Conservation (phyloP, 2,329 filamentous ascomycete genomes). For the Botryosphaeria agaves region DNA sequence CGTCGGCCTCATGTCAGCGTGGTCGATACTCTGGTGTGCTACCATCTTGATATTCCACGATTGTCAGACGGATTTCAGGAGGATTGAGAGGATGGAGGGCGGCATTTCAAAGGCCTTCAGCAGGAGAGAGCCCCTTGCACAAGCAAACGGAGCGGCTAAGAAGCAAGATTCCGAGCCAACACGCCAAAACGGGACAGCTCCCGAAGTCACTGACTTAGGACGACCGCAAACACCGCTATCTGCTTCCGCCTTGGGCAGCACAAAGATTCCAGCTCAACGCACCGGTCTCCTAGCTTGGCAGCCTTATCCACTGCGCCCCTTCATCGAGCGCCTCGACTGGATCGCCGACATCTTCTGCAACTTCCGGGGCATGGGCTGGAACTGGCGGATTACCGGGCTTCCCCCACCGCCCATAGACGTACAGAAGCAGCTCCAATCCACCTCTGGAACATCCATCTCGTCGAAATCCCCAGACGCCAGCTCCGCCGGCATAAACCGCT, state of each 20-base stretch:
- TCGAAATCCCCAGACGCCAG: slow-evolving; percentile 4
- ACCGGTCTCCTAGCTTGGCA: slow-evolving; percentile 33
- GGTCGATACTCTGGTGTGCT: slow-evolving; percentile 35
- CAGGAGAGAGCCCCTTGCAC: too few relatives aligned
- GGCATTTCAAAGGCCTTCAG: too few relatives aligned
- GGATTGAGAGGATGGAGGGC: slow-evolving; percentile 29
- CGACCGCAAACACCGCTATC: neutral
- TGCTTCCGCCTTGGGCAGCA: slow-evolving; percentile 1
- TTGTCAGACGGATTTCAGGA: slow-evolving; percentile 34
- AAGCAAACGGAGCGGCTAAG: neutral
- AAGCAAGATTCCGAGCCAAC: too few relatives aligned
- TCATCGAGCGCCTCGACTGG: slow-evolving; percentile 40
- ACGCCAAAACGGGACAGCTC: neutral
- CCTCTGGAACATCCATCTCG: slow-evolving; percentile 9
- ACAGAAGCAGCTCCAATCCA: slow-evolving; percentile 17
- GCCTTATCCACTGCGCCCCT: slow-evolving; percentile 26
- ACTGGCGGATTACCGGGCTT: slow-evolving; percentile 34
- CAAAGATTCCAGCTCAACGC: slow-evolving; percentile 5
- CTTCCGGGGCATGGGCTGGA: slow-evolving; percentile 44
- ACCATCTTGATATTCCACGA: slow-evolving; percentile 38
- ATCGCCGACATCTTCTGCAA: slow-evolving; percentile 36
- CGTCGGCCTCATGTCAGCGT: slow-evolving; percentile 35
- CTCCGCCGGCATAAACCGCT: slow-evolving; percentile 18
- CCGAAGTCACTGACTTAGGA: slow-evolving; percentile 3
- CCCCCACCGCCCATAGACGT: slow-evolving; percentile 24